Evolutionary conservation across 2,329 filamentous ascomycete genomes (phyloP).

Genomic region (Cercospora nicotianae): DNA sequence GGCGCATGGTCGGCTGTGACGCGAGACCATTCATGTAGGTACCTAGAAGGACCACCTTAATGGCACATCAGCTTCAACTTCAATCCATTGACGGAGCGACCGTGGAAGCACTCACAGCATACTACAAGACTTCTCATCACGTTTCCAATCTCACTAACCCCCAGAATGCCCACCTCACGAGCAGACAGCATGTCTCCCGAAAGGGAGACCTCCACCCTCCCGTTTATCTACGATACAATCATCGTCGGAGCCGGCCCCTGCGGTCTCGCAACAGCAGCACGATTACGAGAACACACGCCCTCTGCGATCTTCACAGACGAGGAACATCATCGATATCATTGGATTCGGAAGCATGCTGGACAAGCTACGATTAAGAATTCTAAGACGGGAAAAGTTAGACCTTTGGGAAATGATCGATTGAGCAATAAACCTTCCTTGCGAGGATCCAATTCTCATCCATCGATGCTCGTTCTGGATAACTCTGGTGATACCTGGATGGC

Average conservation of each 20-base stretch:
- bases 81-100: neutral
- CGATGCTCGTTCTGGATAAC: slow-evolving; percentile 67
- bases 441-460: slow-evolving; percentile 26
- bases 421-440: neutral
- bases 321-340: slow-evolving; percentile 78
- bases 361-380: slow-evolving; percentile 60
- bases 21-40: slow-evolving; percentile 14
- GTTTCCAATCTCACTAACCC: too few species aligned
- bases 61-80: slow-evolving; percentile 9
- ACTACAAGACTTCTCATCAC: neutral
- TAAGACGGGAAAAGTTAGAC: slow-evolving; percentile 44
- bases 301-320: slow-evolving; percentile 81
- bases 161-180: slow-evolving; percentile 18
- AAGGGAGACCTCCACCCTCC: slow-evolving; percentile 17
- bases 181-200: slow-evolving; percentile 25
- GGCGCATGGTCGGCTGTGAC: slow-evolving; percentile 8
- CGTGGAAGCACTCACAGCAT: neutral
- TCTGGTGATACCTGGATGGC: slow-evolving; percentile 65
- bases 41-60: slow-evolving; percentile 19
- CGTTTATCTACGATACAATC: slow-evolving; percentile 60
- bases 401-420: slow-evolving; percentile 26
- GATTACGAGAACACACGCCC: slow-evolving; percentile 70
- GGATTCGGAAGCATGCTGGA: slow-evolving; percentile 66
- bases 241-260: slow-evolving; percentile 75
- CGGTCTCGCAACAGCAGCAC: slow-evolving; percentile 70